Percentiles rank a stretch among this genome's conserved stretches.
phyloP scores from a whole-genome alignment of 306 rosid genomes.

The Dalbergia oliveri region DNA sequence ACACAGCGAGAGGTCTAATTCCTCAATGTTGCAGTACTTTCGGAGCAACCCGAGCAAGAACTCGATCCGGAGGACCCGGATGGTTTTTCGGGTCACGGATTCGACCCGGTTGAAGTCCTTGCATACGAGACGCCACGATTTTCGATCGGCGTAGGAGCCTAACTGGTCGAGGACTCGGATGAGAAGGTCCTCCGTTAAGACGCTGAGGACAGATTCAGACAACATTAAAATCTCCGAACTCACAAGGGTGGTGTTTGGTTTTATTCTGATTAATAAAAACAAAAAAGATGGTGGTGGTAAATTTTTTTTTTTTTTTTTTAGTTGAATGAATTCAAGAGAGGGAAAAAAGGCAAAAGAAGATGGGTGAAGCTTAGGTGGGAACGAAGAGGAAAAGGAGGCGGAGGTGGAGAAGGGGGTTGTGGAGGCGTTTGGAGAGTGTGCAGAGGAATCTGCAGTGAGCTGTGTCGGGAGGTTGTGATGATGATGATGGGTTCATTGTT shows the following conservation, averaged over 20 bases:
- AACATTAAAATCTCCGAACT: constrained; percentile 17
- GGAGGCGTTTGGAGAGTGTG: constrained; percentile 49
- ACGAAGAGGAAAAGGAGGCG: constrained; percentile 63
- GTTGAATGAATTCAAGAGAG: background rate
- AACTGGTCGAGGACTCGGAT: constrained; percentile 47
- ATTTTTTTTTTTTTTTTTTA: too few relatives aligned
- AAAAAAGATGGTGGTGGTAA: too few relatives aligned
- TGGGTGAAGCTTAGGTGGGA: constrained; percentile 52
- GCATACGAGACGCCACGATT: constrained; percentile 64
- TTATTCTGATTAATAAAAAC: too few relatives aligned
- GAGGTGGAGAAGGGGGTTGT: constrained; percentile 59
- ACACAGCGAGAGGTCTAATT: constrained; percentile 62
- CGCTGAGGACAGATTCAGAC: constrained; percentile 47
- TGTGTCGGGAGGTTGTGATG: constrained; percentile 7
- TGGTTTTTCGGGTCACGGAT: constrained; percentile 38
- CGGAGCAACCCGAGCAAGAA: constrained; percentile 49
- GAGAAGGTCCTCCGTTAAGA: constrained; percentile 63
- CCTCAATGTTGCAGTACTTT: constrained; percentile 52
- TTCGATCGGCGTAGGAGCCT: constrained; percentile 50
- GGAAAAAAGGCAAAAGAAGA: background rate
- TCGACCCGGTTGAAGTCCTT: constrained; percentile 66
- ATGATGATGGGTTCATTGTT: constrained; percentile 46
- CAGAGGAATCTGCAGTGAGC: constrained; percentile 28
- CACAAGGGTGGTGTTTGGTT: background rate
- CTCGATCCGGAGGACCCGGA: constrained; percentile 66